Evolutionary conservation across 1,139 yeast species (phyloP), one percentile per base, ranked within the genome.

Genomic region (Candida mesenterica): DNA sequence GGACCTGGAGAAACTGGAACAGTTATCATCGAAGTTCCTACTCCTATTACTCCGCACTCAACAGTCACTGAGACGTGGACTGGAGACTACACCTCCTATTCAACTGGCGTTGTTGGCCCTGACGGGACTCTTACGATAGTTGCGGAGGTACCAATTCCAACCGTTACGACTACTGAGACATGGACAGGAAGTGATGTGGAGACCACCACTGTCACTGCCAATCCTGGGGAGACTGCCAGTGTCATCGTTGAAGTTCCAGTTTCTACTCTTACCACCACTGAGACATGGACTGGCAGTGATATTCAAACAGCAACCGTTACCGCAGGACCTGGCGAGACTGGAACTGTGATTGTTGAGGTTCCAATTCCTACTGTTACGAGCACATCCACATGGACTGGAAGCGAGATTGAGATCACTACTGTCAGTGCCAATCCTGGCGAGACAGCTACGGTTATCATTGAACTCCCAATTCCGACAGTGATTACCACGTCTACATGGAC

Each of bases 41-140:
- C 10, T 12, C 51, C 58, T n/a, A 38, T 37, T 8, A 37, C 9
- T 24, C 26, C 26, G 5, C 14, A 10, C 12, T 43, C 43, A 5
- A 43, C 48, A 1, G 29, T 36, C 5, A 47, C 50, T 5, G 24
- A 42, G 18, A 37, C 44, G 10, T 32, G 32, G 32, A 24, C 33
- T 9, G 38, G 32, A 12, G 22, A 32, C 15, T 25, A 29, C 26
- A 42, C 45, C 20, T 31, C 42, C 6, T 32, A 36, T 8, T 26
- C 37, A n/a, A n/a, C n/a, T n/a, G 49, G 49, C 12, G 56, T 31
- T 3, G 26, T 44, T 10, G 38, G 38, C 8, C 22, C 34, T 4
- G 40, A 34, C 10, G 50, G 39, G 3, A 44, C 53, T 2, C 46
- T 45, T 15, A 48, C 34, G n/a, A 46, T 55, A 8, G 32, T 42